A percentile compares a stretch with the other conserved stretches of the same genome.
Conservation (phyloP, 2,329 filamentous ascomycete genomes). For the Zymoseptoria ardabiliae region DNA sequence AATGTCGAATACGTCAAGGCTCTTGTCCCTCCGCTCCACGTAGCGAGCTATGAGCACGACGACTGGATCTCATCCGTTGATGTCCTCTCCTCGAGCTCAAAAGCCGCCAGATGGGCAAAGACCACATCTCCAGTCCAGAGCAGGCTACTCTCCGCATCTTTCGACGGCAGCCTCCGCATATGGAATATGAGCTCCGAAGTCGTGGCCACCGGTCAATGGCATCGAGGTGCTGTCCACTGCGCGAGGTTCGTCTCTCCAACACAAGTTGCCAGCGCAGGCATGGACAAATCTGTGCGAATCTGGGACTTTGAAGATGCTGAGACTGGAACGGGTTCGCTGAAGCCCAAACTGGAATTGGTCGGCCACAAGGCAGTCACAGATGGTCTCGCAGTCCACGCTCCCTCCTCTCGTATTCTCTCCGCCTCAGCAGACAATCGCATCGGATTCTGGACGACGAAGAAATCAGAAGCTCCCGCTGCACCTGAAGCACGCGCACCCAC, state of each 20-base stretch:
- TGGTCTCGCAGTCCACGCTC: conserved; percentile 63
- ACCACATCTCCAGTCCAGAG: conserved; percentile 51
- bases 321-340: conserved; percentile 44
- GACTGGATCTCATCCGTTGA: conserved; percentile 93
- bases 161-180: conserved; percentile 79
- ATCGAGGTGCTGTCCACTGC: conserved; percentile 70
- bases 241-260: conserved; percentile 73
- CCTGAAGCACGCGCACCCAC: conserved; percentile 62
- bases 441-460: conserved; percentile 82
- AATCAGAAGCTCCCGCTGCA: conserved; percentile 66
- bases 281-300: conserved; percentile 78
- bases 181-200: conserved; percentile 86
- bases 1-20: conserved; percentile 90
- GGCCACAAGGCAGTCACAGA: conserved; percentile 72
- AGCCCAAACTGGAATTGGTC: conserved; percentile 72
- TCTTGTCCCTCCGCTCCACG: conserved; percentile 78
- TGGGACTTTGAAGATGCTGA: conserved; percentile 73
- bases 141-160: conserved; percentile 82
- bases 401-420: conserved; percentile 72
- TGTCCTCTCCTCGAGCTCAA: conserved; percentile 62
- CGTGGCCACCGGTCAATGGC: conserved; percentile 68
- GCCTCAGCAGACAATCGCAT: conserved; percentile 76
- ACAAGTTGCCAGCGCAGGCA: conserved; percentile 72
- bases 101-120: conserved; percentile 51
- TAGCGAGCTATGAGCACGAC: conserved; percentile 91